Evolutionary conservation across 1,139 yeast species (phyloP), one percentile per base, ranked within the genome.

Genomic region (Magnusiomyces ingens): DNA sequence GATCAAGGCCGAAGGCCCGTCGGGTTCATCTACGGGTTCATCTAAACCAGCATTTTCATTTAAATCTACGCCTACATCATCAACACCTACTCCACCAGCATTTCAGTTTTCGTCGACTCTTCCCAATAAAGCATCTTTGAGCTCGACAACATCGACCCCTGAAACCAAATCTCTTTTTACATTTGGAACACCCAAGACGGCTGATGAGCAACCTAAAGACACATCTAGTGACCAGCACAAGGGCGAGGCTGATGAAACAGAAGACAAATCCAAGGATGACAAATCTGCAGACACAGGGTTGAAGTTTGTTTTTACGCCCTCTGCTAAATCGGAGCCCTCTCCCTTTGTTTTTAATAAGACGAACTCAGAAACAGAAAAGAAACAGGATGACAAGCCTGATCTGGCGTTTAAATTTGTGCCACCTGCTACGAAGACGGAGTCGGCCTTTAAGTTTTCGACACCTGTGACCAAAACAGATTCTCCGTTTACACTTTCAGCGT

Each of bases 391-490:
- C 19, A 2, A 40, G 48, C 58, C 42, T 46, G 48, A 38, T 11
- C 49, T 41, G 36, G 21, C 26, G 12, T 48, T 48, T 35, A 45
- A 48, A 10, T 49, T 48, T 26, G 50, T 32, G 19, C 19, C 37
- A 5, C 17, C 41, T 19, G 32, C 45, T 3, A 18, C 22, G n/a
- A 13, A 12, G 11, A 13, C n/a, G 11, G 17, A 12, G 4, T 36
- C 40, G 11, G 10, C 40, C 17, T 36, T 36, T 36, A 36, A 36
- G n/a, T 36, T 36, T 36, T 37, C 41, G 10, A 12, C 6, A 37
- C 15, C 15, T 37, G 18, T 5, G 10, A 15, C 3, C 3, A 15
- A 13, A 15, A n/a, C 41, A 15, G 18, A 37, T 4, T 15, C 41
- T 4, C 18, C 41, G 3, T 37, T 15, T 5, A 37, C 6, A 12